Percentiles rank a stretch among this genome's conserved stretches.
These are phyloP conservation scores for Amanita polypyramis DNA, from an alignment of 768 basidiomycete species.

Conservation along the genomic window DNA sequence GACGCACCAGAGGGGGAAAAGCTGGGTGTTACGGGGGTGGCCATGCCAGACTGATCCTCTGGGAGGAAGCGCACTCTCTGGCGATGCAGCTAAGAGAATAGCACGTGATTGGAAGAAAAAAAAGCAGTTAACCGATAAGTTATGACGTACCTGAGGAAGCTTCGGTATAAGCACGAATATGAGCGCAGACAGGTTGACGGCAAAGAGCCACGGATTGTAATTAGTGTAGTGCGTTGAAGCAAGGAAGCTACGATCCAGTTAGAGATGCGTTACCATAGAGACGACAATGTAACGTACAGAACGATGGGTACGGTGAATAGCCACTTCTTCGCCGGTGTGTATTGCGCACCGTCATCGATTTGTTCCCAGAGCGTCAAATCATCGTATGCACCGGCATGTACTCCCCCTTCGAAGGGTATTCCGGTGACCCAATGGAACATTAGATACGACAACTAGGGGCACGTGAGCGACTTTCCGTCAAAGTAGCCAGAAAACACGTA, in stretches of 20 bases:
- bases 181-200: constrained; percentile 77
- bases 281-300: constrained; percentile 46
- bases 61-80: constrained; percentile 74
- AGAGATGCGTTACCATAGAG: not conserved
- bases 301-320: constrained; percentile 80
- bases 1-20: constrained; percentile 44
- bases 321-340: constrained; percentile 98
- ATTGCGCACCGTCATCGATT: constrained; percentile 97
- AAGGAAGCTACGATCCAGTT: constrained; percentile 58
- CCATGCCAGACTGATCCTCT: constrained; percentile 49
- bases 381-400: constrained; percentile 91
- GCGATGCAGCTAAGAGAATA: constrained; percentile 55
- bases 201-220: constrained; percentile 91
- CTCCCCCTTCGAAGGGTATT: constrained; percentile 84
- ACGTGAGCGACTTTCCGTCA: constrained; percentile 2
- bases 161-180: constrained; percentile 84
- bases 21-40: constrained; percentile 53
- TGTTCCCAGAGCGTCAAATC: constrained; percentile 99
- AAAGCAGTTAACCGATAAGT: constrained; percentile 7
- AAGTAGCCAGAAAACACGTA: constrained; percentile 29
- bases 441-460: constrained; percentile 75
- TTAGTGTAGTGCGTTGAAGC: constrained; percentile 97
- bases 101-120: constrained; percentile 7
- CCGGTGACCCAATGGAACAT: constrained; percentile 99
- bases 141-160: constrained; percentile 69